Evolutionary conservation across 177 flowering plant species (phyloP), one percentile per base, ranked within the genome.

Genomic region (Vitis hybrid): DNA sequence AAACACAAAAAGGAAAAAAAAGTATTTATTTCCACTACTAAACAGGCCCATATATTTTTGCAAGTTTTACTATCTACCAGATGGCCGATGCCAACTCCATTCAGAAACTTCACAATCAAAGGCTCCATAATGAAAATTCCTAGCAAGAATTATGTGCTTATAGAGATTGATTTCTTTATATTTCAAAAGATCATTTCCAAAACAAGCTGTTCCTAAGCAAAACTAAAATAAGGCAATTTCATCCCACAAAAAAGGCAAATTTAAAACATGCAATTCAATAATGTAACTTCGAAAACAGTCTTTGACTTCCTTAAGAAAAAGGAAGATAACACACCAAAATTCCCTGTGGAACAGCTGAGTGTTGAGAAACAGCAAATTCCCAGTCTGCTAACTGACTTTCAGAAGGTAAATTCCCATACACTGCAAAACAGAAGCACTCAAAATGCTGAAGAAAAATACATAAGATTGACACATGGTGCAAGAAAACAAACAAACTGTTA

Each of bases 291-390:
- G 33, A 38, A 47, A 69, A 2, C 22, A 20, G 31, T 47, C 19
- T 49, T 13, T 12, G 52, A n/a, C 17, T 44, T 44, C 4, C 19
- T n/a, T 15, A 2, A 61, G 24, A 57, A 49, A 44, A 22, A 69
- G 22, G 22, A 67, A 71, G 22, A 67, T 55, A 71, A 61, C 84
- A 20, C 60, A 96, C 99, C 89, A 96, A 73, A 77, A 94, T 70
- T 76, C 99, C 98, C 77, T 92, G 97, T 15, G 99, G 99, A 71
- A 94, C 97, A 65, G 97, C 98, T 69, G 99, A 94, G 85, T 94
- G 99, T 73, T 94, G 98, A 65, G 92, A 83, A 69, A 96, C 81
- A 50, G 97, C 90, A 82, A 94, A 94, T 67, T 96, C 97, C 99
- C 99, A 96, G 60, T 92, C 97, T 31, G 94, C 86, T 73, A 94